Evolutionary conservation across 805 yeast species (phyloP).

Genomic region (Hanseniaspora mollemarum): DNA sequence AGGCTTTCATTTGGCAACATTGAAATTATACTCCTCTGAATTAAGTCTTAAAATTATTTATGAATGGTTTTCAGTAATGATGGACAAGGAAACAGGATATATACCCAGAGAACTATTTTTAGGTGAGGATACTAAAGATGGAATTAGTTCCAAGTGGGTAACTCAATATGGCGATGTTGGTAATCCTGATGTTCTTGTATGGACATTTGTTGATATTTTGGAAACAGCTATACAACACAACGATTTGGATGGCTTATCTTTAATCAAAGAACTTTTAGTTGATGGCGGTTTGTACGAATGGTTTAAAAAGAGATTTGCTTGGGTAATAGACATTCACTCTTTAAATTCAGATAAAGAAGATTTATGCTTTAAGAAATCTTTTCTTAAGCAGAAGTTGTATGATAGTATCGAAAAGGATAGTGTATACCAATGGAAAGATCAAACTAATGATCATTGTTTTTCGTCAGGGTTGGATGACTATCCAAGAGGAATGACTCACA

Average conservation of each 20-base stretch:
- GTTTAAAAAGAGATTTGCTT: constrained; percentile 62
- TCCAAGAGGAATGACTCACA: constrained; percentile 42
- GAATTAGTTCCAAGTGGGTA: constrained; percentile 74
- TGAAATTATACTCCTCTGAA: constrained; percentile 73
- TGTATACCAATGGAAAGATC: constrained; percentile 86
- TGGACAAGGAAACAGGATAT: constrained; percentile 84
- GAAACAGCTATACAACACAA: constrained; percentile 33
- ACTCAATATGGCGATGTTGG: constrained; percentile 83
- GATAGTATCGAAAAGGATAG: constrained; percentile 38
- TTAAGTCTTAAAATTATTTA: constrained; percentile 64
- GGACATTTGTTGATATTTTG: constrained; percentile 51
- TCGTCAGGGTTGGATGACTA: constrained; percentile 95
- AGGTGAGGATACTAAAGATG: constrained; percentile 79
- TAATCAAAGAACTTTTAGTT: constrained; percentile 47
- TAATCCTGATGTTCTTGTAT: constrained; percentile 87
- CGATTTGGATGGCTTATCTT: constrained; percentile 43
- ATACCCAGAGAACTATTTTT: constrained; percentile 89
- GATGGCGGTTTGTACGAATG: constrained; percentile 58
- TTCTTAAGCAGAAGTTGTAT: constrained; percentile 24
- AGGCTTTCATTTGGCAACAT: constrained; percentile 82
- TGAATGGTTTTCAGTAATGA: constrained; percentile 69
- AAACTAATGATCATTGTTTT: constrained; percentile 71
- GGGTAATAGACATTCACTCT: constrained; percentile 71
- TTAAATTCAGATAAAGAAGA: constrained; percentile 23
- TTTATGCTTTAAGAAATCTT: neutral